Percentiles rank a stretch among this genome's conserved stretches.
Conservation (phyloP, 768 basidiomycete genomes). For the Leucosporidium scottii region DNA sequence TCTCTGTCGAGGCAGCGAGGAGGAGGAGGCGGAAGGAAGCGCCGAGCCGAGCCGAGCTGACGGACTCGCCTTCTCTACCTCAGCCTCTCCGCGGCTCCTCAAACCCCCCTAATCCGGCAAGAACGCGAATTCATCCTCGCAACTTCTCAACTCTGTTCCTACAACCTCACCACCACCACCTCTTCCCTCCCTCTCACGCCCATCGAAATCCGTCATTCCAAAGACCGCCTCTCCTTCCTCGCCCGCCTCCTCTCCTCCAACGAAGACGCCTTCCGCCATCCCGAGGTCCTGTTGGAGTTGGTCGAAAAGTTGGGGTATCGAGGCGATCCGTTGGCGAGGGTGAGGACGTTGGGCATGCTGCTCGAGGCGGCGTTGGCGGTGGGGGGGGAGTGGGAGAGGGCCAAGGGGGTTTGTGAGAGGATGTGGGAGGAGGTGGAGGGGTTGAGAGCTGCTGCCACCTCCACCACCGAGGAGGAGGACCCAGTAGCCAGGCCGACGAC, state of each 20-base stretch:
- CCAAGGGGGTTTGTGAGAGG: conserved; percentile 61
- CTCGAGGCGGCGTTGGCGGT: conserved; percentile 75
- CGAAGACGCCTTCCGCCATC: conserved; percentile 79
- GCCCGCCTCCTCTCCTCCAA: conserved; percentile 78
- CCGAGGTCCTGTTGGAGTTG: conserved; percentile 84
- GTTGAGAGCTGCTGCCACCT: conserved; percentile 2
- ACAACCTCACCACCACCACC: conserved; percentile 63
- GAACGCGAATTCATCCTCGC: conserved; percentile 96
- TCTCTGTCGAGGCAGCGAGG: neutral
- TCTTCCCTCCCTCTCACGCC: conserved; percentile 75
- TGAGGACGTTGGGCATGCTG: conserved; percentile 81
- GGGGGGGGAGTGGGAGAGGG: conserved; percentile 71
- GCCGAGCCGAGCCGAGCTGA: neutral
- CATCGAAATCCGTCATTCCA: conserved; percentile 84
- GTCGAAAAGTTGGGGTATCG: conserved; percentile 77
- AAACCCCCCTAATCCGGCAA: conserved; percentile 55
- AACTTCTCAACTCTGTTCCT: conserved; percentile 89
- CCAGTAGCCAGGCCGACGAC: conserved; percentile 38
- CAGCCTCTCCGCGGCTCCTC: conserved; percentile 68
- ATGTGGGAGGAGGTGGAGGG: conserved; percentile 54
- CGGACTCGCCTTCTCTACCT: conserved; percentile 6
- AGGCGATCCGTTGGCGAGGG: conserved; percentile 62
- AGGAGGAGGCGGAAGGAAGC: too few species aligned
- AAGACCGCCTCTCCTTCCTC: conserved; percentile 79
- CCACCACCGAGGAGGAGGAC: conserved; percentile 25